A percentile compares a stretch with the other conserved stretches of the same genome.
These are phyloP conservation scores for Pneumocystis oryctolagi DNA, from an alignment of 1,139 yeast species.

Conservation along the genomic window DNA sequence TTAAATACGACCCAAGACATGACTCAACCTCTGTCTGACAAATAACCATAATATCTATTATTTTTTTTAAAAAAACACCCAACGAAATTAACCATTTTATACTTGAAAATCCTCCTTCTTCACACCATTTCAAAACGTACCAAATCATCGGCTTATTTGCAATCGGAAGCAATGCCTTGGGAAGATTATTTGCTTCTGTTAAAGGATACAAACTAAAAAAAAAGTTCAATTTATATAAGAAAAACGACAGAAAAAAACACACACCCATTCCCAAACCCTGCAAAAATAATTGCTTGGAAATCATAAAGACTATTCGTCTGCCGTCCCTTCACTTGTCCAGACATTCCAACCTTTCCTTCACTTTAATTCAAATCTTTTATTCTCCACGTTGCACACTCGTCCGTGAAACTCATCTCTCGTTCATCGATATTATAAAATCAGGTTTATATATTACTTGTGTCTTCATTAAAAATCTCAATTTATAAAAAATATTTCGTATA, in stretches of 20 bases:
- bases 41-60: constrained; percentile 33
- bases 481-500: too few relatives aligned
- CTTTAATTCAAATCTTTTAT: too few relatives aligned
- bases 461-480: too few relatives aligned
- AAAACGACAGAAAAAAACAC: neutral
- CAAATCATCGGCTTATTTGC: constrained; percentile 85
- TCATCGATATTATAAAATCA: too few relatives aligned
- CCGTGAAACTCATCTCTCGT: too few relatives aligned
- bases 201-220: constrained; percentile 8
- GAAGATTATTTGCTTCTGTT: constrained; percentile 20
- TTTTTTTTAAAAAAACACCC: constrained; percentile 2
- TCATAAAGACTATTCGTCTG: constrained; percentile 1
- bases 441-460: too few relatives aligned
- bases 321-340: neutral
- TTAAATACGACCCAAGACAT: constrained; percentile 14
- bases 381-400: too few relatives aligned
- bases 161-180: constrained; percentile 77
- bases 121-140: constrained; percentile 87
- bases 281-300: constrained; percentile 12
- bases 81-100: constrained; percentile 25
- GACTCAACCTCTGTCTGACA: constrained; percentile 31
- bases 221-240: neutral
- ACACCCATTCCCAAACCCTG: constrained; percentile 13
- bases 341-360: too few relatives aligned
- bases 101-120: constrained; percentile 53